Conservation (phyloP, 768 basidiomycete genomes). For the Auricularia heimuer region DNA sequence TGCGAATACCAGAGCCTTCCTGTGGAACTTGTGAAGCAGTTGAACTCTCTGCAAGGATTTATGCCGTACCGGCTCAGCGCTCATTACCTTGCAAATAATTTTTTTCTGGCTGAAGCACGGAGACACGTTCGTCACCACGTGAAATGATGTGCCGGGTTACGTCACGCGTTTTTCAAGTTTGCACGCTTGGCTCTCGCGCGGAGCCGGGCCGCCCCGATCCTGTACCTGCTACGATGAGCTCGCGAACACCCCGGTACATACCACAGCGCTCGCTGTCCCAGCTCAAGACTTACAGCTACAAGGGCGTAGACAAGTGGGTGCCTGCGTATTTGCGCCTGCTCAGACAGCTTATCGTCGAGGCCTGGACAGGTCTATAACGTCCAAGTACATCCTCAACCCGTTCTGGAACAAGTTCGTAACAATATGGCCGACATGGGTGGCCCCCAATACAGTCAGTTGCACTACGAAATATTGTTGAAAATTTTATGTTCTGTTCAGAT, state of each 20-base stretch:
- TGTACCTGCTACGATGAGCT: not conserved
- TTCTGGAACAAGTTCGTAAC: conserved; percentile 92
- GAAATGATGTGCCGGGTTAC: not conserved
- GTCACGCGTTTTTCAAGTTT: not conserved
- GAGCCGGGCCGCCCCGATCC: not conserved
- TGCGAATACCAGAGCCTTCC: no score
- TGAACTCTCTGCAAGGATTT: no score
- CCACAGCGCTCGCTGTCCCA: conserved; percentile 59
- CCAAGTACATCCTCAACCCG: conserved; percentile 66
- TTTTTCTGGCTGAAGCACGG: no score
- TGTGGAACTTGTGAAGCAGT: no score
- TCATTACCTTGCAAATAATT: no score
- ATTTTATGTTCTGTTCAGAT: conserved; percentile 42
- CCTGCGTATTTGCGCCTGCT: not conserved
- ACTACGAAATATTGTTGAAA: not conserved
- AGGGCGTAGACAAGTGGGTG: conserved; percentile 67
- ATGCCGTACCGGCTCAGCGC: no score
- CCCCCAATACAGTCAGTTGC: conserved; percentile 74
- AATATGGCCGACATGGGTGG: conserved; percentile 73
- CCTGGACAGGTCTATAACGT: conserved; percentile 54
- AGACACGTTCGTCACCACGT: no score
- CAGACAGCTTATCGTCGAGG: not conserved
- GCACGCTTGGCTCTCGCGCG: not conserved
- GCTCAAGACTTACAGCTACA: conserved; percentile 70
- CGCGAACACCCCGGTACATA: conserved; percentile 32